These are phyloP conservation scores for Naganishia onofrii DNA, from an alignment of 768 basidiomycete genomes.

Conservation along the genomic window DNA sequence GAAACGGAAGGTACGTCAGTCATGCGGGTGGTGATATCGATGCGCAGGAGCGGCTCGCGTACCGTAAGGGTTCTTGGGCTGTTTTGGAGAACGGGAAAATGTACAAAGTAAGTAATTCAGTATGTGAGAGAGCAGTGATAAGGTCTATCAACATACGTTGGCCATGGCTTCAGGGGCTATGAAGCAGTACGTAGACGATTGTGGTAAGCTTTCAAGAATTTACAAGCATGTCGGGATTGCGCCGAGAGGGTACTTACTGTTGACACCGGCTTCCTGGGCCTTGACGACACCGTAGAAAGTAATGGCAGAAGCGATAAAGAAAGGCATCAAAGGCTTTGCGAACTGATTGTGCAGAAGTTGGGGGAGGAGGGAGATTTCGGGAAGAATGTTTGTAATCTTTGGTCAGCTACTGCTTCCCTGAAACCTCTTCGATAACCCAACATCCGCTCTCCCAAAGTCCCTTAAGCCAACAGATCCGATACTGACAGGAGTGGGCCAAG, in stretches of 20 bases:
- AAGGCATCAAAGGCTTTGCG: constrained; percentile 49
- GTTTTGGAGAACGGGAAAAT: background rate
- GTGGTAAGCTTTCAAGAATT: background rate
- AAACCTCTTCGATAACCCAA: background rate
- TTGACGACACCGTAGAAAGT: constrained; percentile 44
- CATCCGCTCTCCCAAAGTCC: background rate
- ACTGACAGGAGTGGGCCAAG: constrained; percentile 52
- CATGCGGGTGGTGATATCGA: background rate
- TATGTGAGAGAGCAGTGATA: no score
- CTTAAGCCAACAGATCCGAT: background rate
- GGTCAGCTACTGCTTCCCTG: background rate
- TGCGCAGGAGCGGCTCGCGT: background rate
- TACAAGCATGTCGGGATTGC: no score
- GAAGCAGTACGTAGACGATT: background rate
- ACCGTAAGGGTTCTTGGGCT: constrained; percentile 50
- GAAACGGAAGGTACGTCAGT: background rate
- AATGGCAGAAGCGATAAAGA: constrained; percentile 44
- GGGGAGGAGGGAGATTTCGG: background rate
- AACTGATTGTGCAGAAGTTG: constrained; percentile 33
- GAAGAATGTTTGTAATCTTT: constrained; percentile 10
- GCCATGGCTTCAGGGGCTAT: constrained; percentile 43
- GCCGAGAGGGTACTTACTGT: constrained; percentile 36
- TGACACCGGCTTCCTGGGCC: constrained; percentile 43
- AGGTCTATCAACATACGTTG: constrained; percentile 32
- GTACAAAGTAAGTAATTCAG: background rate